phyloP scores from a whole-genome alignment of 2,329 filamentous ascomycete genomes.

The Tolypocladium album region DNA sequence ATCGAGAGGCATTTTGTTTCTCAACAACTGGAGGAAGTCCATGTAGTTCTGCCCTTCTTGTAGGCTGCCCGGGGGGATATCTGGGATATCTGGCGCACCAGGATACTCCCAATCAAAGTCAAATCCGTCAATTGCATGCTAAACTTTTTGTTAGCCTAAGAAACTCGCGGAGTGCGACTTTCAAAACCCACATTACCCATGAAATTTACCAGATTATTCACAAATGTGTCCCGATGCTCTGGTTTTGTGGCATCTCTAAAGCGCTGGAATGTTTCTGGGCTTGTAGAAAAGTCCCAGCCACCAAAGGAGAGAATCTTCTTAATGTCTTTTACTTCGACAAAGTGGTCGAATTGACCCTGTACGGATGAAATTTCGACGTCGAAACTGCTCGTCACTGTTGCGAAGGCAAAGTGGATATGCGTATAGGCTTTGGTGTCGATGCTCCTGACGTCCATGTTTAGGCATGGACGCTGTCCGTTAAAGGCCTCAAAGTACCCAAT shows the following conservation, averaged over 20 bases:
- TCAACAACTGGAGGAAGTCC: no score
- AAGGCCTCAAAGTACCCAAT: no score
- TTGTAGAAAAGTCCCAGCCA: not conserved
- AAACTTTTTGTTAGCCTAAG: no score
- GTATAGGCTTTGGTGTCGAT: no score
- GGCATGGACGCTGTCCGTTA: no score
- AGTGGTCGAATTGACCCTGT: no score
- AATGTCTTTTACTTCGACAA: not conserved
- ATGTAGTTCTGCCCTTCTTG: not conserved
- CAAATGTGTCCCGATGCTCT: no score
- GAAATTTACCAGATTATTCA: no score
- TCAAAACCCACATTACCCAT: no score
- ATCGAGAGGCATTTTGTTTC: not conserved
- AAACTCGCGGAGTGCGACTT: no score
- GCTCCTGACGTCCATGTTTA: no score
- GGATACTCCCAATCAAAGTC: not conserved
- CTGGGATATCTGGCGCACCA: not conserved
- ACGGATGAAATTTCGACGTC: not conserved
- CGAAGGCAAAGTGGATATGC: not conserved
- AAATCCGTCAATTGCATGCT: not conserved
- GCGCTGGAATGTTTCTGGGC: not conserved
- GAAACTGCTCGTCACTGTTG: not conserved
- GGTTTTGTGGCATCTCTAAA: not conserved
- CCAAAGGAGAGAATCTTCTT: not conserved
- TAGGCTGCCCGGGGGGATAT: not conserved